Conservation (phyloP, 2,329 filamentous ascomycete species). For the Curvularia spicifera region DNA sequence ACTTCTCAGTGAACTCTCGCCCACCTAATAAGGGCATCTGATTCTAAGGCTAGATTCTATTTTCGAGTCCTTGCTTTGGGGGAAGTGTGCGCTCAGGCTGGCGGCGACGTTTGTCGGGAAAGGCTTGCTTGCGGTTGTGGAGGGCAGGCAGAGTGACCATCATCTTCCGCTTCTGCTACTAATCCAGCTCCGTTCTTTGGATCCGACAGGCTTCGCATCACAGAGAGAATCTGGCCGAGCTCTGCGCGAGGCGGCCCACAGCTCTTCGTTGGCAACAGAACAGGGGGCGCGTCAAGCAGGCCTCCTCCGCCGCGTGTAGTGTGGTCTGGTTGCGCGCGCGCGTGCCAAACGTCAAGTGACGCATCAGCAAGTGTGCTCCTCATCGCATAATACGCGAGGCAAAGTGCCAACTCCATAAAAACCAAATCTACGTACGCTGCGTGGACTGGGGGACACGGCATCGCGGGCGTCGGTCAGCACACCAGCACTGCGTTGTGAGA, state of each 20-base stretch:
- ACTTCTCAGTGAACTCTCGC: conserved; percentile 47
- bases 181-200: conserved; percentile 40
- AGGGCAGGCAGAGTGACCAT: conserved; percentile 44
- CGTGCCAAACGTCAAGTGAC: conserved; percentile 43
- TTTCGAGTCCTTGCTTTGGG: conserved; percentile 42
- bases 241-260: conserved; percentile 30
- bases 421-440: conserved; percentile 37
- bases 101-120: conserved; percentile 40
- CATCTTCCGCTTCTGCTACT: conserved; percentile 42
- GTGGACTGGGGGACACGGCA: conserved; percentile 40
- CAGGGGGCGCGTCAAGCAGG: conserved; percentile 28
- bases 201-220: conserved; percentile 33
- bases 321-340: conserved; percentile 44
- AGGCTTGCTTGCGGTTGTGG: conserved; percentile 30
- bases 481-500: conserved; percentile 33
- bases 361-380: conserved; percentile 41
- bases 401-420: conserved; percentile 40
- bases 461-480: conserved; percentile 30
- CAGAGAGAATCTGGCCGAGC: conserved; percentile 26
- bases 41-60: conserved; percentile 44
- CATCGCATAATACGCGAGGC: conserved; percentile 44
- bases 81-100: conserved; percentile 41
- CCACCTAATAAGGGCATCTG: conserved; percentile 50
- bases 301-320: conserved; percentile 32
- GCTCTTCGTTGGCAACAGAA: conserved; percentile 14